phyloP scores from a whole-genome alignment of 371 early-diverging fungal species.

The Mucor sp. region DNA sequence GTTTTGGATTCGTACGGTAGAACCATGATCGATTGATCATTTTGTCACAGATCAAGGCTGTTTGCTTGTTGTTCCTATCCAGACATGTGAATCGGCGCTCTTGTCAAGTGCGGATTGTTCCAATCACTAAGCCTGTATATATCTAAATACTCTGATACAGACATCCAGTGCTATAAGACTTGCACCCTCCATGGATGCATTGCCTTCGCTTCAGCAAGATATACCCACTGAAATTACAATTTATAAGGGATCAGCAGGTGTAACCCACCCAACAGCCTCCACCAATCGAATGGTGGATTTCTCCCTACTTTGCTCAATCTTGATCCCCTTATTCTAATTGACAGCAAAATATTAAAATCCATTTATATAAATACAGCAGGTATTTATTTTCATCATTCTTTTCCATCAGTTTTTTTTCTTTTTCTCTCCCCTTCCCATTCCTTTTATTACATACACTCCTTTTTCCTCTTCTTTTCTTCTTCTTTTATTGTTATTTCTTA shows the following conservation, averaged over 20 bases:
- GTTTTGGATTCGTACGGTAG: too few species aligned
- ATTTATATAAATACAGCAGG: constrained; percentile 11
- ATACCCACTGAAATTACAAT: not conserved
- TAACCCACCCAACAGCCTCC: not conserved
- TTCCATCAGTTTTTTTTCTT: constrained; percentile 7
- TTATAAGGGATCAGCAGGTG: constrained; percentile 1
- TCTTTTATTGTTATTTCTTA: constrained; percentile 2
- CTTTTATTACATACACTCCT: constrained; percentile 12
- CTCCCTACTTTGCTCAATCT: not conserved
- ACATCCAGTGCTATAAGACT: too few species aligned
- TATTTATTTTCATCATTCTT: constrained; percentile 13
- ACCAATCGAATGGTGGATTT: not conserved
- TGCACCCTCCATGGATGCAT: too few species aligned
- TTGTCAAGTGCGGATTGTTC: too few species aligned
- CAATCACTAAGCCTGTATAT: too few species aligned
- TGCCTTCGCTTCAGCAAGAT: too few species aligned
- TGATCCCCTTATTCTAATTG: constrained; percentile 9
- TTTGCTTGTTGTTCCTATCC: not conserved
- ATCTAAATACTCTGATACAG: too few species aligned
- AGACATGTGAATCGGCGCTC: too few species aligned
- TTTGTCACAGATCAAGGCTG: not conserved
- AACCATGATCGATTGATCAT: not conserved
- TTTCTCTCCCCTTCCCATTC: constrained; percentile 22
- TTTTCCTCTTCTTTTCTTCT: constrained; percentile 8
- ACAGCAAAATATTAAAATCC: constrained; percentile 11